Conservation (phyloP, 73 alveolate species). For the Urostyla sp. region DNA sequence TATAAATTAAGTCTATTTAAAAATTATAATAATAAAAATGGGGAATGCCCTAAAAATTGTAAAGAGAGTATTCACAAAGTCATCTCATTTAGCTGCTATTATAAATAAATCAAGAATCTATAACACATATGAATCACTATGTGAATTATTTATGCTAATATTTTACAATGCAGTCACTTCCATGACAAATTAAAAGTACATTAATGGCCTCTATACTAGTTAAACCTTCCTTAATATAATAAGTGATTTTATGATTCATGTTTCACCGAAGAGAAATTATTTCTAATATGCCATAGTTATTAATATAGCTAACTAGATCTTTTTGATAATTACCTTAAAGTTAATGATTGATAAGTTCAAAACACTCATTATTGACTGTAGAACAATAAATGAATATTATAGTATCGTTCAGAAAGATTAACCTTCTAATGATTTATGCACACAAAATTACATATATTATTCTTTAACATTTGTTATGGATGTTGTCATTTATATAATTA, state of each 20-base stretch:
- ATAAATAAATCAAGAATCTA: constrained; percentile 49
- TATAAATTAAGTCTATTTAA: too few species aligned
- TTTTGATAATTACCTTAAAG: not conserved
- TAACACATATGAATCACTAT: constrained; percentile 31
- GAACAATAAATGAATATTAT: constrained; percentile 27
- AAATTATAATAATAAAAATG: not conserved
- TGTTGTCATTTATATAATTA: constrained; percentile 1
- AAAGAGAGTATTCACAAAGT: constrained; percentile 12
- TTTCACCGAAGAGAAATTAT: constrained; percentile 35
- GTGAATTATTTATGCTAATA: constrained; percentile 1
- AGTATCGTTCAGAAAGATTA: not conserved
- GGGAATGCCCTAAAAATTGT: constrained; percentile 35
- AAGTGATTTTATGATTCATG: constrained; percentile 39
- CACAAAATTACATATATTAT: constrained; percentile 3
- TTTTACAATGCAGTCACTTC: constrained; percentile 43
- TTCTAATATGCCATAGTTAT: constrained; percentile 15
- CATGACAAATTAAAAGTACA: constrained; percentile 1
- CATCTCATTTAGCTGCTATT: constrained; percentile 45
- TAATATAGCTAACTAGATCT: constrained; percentile 1
- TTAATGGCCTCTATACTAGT: constrained; percentile 3
- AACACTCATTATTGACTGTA: constrained; percentile 23
- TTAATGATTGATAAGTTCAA: not conserved
- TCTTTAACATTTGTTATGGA: constrained; percentile 2
- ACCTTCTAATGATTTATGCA: constrained; percentile 1
- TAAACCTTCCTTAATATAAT: constrained; percentile 33